Base-by-base conservation (phyloP, 176 grass and related monocot genomes). In the Areca catechu region DNA sequence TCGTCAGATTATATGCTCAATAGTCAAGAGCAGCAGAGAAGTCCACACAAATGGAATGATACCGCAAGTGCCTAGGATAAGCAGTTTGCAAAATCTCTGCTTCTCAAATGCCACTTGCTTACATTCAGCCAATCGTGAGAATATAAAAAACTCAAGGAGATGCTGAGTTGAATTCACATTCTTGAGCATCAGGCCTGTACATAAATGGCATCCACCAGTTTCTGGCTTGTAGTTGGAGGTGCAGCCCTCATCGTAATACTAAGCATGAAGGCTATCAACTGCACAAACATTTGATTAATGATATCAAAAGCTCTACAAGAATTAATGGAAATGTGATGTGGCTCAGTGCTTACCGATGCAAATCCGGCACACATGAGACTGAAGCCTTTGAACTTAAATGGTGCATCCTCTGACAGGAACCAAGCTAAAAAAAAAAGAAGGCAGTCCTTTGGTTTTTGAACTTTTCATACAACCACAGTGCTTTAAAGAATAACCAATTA, bases 301-400 rank as follows among this genome's bases (percentile, higher is more conserved):
- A 20, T 43, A 43, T 14, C 50, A 47, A 22, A 49, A 56, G 3
- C 25, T 71, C 29, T 19, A 24, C 16, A 7, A 19, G 24, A 25
- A 4, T 22, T 37, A 22, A 4, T 50, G 24, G 20, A 18, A 28
- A 6, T 16, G 16, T 17, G 4, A 24, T 43, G n/a, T 22, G 14
- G 1, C 7, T 7, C 5, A 54, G 4, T 48, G 50, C 80, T 63
- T 92, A 98, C 93, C 7, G 71, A 85, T 19, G 75, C 74, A 65
- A 88, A 88, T 20, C 87, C 93, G 69, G 93, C 87, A 53, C 84
- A 85, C 75, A 92, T 65, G 51, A 98, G 81, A 24, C 87, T 98
- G 62, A 98, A 98, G 16, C 93, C 93, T 80, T 97, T 85, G 77
- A 92, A 88, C 15, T 80, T 37, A 66, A 92, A 88, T 21, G 87